These are phyloP conservation scores for Fusarium sp. DNA, from an alignment of 2,329 filamentous ascomycete species.

Conservation along the genomic window DNA sequence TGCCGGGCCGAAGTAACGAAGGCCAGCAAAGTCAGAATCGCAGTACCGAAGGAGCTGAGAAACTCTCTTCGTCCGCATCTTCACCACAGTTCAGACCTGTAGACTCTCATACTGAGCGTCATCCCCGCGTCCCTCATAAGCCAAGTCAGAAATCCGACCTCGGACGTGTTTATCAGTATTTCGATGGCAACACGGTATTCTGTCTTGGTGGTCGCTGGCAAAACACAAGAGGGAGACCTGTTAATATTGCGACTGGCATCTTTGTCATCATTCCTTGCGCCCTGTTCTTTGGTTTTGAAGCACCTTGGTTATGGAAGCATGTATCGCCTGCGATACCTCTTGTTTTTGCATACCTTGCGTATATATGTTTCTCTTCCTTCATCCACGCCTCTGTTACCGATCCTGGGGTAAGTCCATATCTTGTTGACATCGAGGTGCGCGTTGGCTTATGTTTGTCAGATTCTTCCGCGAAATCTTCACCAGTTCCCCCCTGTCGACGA, in stretches of 20 bases:
- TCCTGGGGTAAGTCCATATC: slow-evolving; percentile 76
- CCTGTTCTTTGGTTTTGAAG: slow-evolving; percentile 87
- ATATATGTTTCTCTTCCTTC: slow-evolving; percentile 91
- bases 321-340: slow-evolving; percentile 90
- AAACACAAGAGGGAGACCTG: slow-evolving; percentile 84
- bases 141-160: slow-evolving; percentile 43
- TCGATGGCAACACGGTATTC: slow-evolving; percentile 91
- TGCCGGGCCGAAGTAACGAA: slow-evolving; percentile 64
- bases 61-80: slow-evolving; percentile 81
- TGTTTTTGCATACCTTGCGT: slow-evolving; percentile 89
- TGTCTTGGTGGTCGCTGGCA: slow-evolving; percentile 85
- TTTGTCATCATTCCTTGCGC: slow-evolving; percentile 80
- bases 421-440: background rate
- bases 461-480: slow-evolving; percentile 91
- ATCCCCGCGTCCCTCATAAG: slow-evolving; percentile 33
- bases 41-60: slow-evolving; percentile 75
- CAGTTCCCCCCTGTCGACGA: slow-evolving; percentile 80
- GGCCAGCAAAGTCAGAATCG: slow-evolving; percentile 59
- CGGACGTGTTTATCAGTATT: slow-evolving; percentile 86
- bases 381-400: slow-evolving; percentile 91
- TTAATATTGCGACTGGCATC: slow-evolving; percentile 86
- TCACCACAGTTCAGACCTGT: slow-evolving; percentile 69
- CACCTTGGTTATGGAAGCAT: slow-evolving; percentile 84
- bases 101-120: slow-evolving; percentile 46
- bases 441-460: slow-evolving; percentile 60